A percentile compares a stretch with the other conserved stretches of the same genome.
These are phyloP conservation scores for Tirmania nivea DNA, from an alignment of 495 filamentous ascomycete species.

Conservation along the genomic window DNA sequence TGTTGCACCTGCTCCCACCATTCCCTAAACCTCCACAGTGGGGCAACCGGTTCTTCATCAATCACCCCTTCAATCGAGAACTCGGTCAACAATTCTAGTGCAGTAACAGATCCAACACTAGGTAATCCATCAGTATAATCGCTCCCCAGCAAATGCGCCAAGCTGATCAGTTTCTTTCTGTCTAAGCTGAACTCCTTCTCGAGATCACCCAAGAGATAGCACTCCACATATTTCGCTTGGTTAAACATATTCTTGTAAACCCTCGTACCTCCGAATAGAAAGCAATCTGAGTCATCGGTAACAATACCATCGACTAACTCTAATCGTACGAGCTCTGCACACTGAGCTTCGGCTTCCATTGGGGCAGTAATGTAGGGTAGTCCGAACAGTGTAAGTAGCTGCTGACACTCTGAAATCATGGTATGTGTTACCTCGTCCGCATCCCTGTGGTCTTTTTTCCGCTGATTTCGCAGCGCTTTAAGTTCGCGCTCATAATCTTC, in stretches of 20 bases:
- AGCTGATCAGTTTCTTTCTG: constrained; percentile 56
- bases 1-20: constrained; percentile 71
- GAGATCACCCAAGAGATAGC: constrained; percentile 70
- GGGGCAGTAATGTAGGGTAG: constrained; percentile 91
- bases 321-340: constrained; percentile 66
- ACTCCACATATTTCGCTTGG: constrained; percentile 88
- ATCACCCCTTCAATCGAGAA: constrained; percentile 26
- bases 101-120: constrained; percentile 78
- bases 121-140: constrained; percentile 90
- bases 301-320: constrained; percentile 91
- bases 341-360: constrained; percentile 98
- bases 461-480: constrained; percentile 66
- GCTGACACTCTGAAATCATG: constrained; percentile 90
- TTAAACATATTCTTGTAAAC: constrained; percentile 99
- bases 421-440: constrained; percentile 85
- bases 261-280: constrained; percentile 84
- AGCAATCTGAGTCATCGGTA: constrained; percentile 95
- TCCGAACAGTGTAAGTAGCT: constrained; percentile 72
- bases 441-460: constrained; percentile 85
- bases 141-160: constrained; percentile 73
- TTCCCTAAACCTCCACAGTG: constrained; percentile 46
- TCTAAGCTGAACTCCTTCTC: constrained; percentile 75
- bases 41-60: background rate
- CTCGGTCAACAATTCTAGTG: constrained; percentile 79
- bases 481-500: constrained; percentile 65